Percentiles rank a stretch among this genome's conserved stretches.
phyloP scores from a whole-genome alignment of 2,329 filamentous ascomycete genomes.

The Aureobasidium sp. region DNA sequence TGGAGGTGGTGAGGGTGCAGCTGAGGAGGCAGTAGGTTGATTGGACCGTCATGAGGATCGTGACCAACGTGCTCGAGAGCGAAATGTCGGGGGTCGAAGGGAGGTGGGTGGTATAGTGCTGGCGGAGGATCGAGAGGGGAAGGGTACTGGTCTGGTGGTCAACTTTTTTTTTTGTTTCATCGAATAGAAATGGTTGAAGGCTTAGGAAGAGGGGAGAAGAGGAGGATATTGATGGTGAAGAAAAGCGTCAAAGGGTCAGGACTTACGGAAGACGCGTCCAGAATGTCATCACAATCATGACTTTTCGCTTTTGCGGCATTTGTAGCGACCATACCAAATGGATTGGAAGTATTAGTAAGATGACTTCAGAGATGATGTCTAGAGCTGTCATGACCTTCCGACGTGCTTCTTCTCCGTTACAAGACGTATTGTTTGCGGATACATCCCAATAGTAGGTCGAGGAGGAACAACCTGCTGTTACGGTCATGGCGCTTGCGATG shows the following conservation, averaged over 20 bases:
- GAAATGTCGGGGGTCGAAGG: constrained; percentile 27
- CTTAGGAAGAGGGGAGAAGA: background rate
- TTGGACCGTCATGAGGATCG: constrained; percentile 34
- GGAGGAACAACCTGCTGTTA: constrained; percentile 24
- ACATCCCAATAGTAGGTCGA: constrained; percentile 25
- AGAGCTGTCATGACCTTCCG: constrained; percentile 36
- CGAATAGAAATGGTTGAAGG: background rate
- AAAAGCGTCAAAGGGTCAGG: background rate
- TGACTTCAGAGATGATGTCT: constrained; percentile 32
- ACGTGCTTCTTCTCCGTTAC: constrained; percentile 26
- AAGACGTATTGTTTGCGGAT: constrained; percentile 21
- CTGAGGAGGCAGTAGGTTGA: constrained; percentile 37
- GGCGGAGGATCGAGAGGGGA: constrained; percentile 30
- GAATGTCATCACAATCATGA: constrained; percentile 33
- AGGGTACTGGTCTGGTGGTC: constrained; percentile 24
- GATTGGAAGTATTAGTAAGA: constrained; percentile 28
- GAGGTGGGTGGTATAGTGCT: constrained; percentile 29
- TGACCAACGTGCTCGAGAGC: constrained; percentile 28
- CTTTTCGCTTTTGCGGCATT: constrained; percentile 31
- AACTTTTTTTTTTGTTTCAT: background rate
- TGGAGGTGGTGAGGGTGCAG: constrained; percentile 37
- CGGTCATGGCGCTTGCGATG: constrained; percentile 26
- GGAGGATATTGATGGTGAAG: background rate
- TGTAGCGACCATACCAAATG: constrained; percentile 34
- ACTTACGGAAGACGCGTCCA: constrained; percentile 32